Conservation (phyloP, 192 early-diverging fungal species). For the Coemansia sp. region DNA sequence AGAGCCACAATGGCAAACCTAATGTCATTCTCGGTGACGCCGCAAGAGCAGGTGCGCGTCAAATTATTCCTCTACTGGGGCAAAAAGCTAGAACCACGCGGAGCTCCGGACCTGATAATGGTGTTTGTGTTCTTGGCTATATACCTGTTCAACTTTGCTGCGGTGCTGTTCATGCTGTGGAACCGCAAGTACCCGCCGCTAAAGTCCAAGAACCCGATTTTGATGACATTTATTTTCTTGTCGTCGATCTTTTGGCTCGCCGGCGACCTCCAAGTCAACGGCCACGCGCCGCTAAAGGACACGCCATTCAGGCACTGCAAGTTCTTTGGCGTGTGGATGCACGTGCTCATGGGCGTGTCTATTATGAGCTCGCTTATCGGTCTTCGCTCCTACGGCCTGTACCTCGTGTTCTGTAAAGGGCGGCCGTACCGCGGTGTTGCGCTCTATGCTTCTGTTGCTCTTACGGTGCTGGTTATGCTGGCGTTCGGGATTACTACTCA, state of each 20-base stretch:
- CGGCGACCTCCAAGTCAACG: constrained; percentile 49
- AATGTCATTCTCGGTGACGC: constrained; percentile 3
- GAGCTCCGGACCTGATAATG: constrained; percentile 15
- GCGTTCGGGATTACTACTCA: constrained; percentile 36
- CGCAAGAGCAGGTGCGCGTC: constrained; percentile 12
- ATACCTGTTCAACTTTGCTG: constrained; percentile 31
- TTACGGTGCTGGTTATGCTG: constrained; percentile 7
- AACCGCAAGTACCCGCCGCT: constrained; percentile 53
- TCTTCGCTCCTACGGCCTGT: not conserved
- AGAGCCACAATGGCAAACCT: not conserved
- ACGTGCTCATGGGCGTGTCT: constrained; percentile 31
- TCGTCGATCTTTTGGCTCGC: constrained; percentile 46
- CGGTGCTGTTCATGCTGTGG: constrained; percentile 27
- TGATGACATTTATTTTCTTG: constrained; percentile 36
- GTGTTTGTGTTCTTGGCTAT: not conserved
- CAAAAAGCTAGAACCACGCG: constrained; percentile 23
- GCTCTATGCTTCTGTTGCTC: not conserved
- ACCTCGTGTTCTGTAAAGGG: not conserved
- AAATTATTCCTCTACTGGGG: not conserved
- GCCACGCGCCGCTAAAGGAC: constrained; percentile 39
- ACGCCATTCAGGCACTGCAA: constrained; percentile 29
- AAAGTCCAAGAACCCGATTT: constrained; percentile 50
- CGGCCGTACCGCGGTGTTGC: not conserved
- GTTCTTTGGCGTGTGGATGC: constrained; percentile 48
- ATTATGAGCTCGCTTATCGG: constrained; percentile 36